Evolutionary conservation across 2,329 filamentous ascomycete species (phyloP), one percentile per base, ranked within the genome.

Genomic region (Sclerotinia spermophila): DNA sequence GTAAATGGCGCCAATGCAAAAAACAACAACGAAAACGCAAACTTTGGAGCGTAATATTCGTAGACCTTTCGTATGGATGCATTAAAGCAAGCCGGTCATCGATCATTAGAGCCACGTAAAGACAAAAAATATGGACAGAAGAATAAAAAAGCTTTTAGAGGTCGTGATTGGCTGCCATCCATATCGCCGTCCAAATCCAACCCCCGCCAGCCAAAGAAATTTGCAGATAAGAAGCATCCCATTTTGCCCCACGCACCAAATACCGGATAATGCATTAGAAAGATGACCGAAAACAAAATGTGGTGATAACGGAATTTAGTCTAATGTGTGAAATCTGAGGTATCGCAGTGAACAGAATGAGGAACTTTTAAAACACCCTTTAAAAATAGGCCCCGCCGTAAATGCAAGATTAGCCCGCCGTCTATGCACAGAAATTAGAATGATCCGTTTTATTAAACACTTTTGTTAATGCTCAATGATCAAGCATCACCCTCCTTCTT

Each of bases 401-500:
- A 82, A 83, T 83, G 81, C 81, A 82, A 81, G 76, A 81, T 80
- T 76, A 79, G 76, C 72, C 80, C 79, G 78, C 79, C 79, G 79
- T 82, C 80, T 82, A 83, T 82, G 81, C 79, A 80, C 80, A 79
- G 78, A 81, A 78, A 82, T 82, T 80, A 81, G 78, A 76, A 80
- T 80, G 78, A 78, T 77, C 72, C 71, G 61, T 66, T 70, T 72
- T 69, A 55, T 68, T 78, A 80, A 79, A 79, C 79, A 80, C 76
- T 79, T 81, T 83, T 75, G 71, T 75, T 76, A 73, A 72, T 77
- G 64, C 70, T 74, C 73, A 72, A 72, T 73, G 73, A 73, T 79
- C 74, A 77, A 73, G 71, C 83, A 80, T 82, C 82, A 77, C 82
- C 83, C 81, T 85, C 85, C 79, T 88, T 88, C 76, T 83, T 85